These are phyloP conservation scores for Pestalotiopsis sp. DNA, from an alignment of 2,329 filamentous ascomycete species.

Conservation along the genomic window DNA sequence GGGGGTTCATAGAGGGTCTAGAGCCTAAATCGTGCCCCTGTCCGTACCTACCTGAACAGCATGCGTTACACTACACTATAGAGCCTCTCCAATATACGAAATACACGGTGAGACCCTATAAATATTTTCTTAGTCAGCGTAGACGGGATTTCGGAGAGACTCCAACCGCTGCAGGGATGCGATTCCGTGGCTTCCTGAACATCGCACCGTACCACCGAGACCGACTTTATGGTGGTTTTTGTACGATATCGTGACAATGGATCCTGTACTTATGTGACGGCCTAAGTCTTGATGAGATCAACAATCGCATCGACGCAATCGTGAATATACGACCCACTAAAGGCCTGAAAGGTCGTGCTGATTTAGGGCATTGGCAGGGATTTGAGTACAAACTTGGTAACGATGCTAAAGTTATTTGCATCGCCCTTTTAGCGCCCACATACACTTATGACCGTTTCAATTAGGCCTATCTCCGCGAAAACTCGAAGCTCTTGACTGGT, in stretches of 20 bases:
- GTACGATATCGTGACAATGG: slow-evolving; percentile 32
- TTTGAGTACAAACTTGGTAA: background rate
- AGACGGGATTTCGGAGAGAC: slow-evolving; percentile 32
- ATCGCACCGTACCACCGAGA: slow-evolving; percentile 30
- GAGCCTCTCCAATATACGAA: too few relatives aligned
- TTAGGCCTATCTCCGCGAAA: slow-evolving; percentile 52
- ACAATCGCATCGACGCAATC: slow-evolving; percentile 32
- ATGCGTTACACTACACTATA: too few relatives aligned
- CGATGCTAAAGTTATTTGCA: background rate
- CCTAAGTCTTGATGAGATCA: slow-evolving; percentile 26
- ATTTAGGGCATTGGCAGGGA: slow-evolving; percentile 21
- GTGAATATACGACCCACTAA: slow-evolving; percentile 24
- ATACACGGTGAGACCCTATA: too few relatives aligned
- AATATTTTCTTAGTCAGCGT: slow-evolving; percentile 17
- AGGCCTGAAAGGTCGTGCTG: slow-evolving; percentile 36
- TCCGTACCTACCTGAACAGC: too few relatives aligned
- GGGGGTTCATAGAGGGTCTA: too few relatives aligned
- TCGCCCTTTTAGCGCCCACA: slow-evolving; percentile 4
- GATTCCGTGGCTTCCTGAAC: slow-evolving; percentile 35
- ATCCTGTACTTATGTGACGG: slow-evolving; percentile 29
- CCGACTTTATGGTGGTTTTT: slow-evolving; percentile 27
- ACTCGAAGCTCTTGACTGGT: slow-evolving; percentile 48
- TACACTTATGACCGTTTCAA: slow-evolving; percentile 49
- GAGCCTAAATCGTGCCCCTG: too few relatives aligned
- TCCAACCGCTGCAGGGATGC: slow-evolving; percentile 33